Base-by-base conservation (phyloP, 352 stramenopile genomes). In the Pythium volutum region DNA sequence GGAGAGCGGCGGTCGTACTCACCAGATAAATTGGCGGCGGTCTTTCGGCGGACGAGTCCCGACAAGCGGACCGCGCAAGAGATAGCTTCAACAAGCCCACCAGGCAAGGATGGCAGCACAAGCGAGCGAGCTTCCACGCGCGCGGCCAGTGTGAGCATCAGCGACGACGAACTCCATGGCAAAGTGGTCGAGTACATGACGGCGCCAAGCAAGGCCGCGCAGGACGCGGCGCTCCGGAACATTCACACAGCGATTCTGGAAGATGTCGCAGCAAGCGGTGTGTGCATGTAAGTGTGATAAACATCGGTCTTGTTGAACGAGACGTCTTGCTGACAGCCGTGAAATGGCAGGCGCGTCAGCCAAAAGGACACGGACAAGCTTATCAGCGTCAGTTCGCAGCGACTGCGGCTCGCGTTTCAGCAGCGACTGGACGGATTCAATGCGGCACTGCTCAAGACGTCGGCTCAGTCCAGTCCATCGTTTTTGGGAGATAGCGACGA, bases 391-490 rank as follows among this genome's bases (percentile, higher is more conserved):
- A 71, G 66, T 26, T 64, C 71, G 7, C 74, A 84, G 45, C 64
- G 73, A 14, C 62, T 83, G 4, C 74, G 73, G 0, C 29, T 67
- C 26, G 48, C 33, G 14, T 73, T 78, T 36, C 67, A 74, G 36
- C 66, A 56, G 12, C 50, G 57, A 22, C 62, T 87, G 11, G 77
- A 85, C 39, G 38, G 55, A 6, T 76, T 75, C 29, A 87, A 77
- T 34, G 43, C 63, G 5, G 48, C 54, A 0, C 58, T 57, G 27
- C 55, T 84, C 16, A 65, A 77, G 8, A 20, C 36, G 1, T 16
- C 57, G n/a, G 14, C n/a, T 15, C 41, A 43, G 9, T 22, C 31
- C 33, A 23, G 43, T 43, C 22, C 45, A 23, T 25, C 29, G 4
- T 62, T 70, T 59, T 31, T 70, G 7, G 31, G 26, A 12, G 55